Evolutionary conservation across 352 stramenopile species (phyloP), one percentile per base, ranked within the genome.

Genomic region (Pythium folliculosum): DNA sequence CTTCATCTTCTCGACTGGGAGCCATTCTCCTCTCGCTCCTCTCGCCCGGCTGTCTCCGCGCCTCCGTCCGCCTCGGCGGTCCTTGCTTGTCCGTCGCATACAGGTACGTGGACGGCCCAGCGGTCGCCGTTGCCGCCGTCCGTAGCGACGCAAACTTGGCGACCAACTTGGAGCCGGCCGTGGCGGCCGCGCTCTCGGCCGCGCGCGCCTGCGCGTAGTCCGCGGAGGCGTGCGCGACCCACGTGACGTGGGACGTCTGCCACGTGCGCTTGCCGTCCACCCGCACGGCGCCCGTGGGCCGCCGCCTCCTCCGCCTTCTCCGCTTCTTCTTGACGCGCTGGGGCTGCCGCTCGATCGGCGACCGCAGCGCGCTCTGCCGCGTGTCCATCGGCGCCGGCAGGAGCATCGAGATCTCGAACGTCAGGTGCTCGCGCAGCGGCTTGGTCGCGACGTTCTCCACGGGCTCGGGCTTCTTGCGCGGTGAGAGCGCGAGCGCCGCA

Each of bases 391-490:
- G 80, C 10, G 63, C 47, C 13, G 82, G 82, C 19, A 90, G 71
- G 25, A 91, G 40, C 77, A 86, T 83, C 47, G 76, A 84, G 35
- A 91, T 86, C 62, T 91, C 75, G 35, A 85, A 86, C 30, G 80
- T 91, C n/a, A 90, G 59, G 38, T 77, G 71, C 23, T 75, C 67
- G 9, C 71, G 78, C 19, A 90, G 72, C 17, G 78, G 63, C 38
- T 63, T 69, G 0, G 77, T 77, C 9, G 65, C 71, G 16, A 73
- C 70, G n/a, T 84, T 78, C 13, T 69, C 63, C 14, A 80, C 59
- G 5, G 60, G 63, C 40, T 77, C 67, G 55, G 64, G 57, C 21
- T 63, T 61, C n/a, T 54, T 60, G 45, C 56, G 35, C 2, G 64
- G 62, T 44, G 65, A 72, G 0, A 32, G 49, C 37, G 58, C 52